Evolutionary conservation across 2,329 filamentous ascomycete genomes (phyloP), one percentile per base, ranked within the genome.

Genomic region (Rhynchosporium graminicola): DNA sequence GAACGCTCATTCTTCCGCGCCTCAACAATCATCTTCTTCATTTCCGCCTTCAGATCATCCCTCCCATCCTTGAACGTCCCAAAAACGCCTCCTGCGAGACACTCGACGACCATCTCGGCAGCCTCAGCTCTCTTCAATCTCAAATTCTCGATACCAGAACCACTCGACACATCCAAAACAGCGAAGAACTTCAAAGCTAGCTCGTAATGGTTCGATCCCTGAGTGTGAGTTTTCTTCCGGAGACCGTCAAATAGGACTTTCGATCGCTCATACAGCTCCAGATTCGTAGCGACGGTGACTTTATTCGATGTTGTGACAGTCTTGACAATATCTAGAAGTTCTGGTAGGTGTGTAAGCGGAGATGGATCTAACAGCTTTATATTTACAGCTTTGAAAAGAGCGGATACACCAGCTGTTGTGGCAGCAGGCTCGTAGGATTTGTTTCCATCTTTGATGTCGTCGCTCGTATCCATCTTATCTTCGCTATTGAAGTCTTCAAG

Each of bases 391-490:
- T 69, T 68, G 57, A 74, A 74, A 13, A 75, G 52, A 12, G 73
- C 69, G 20, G 68, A 66, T 46, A 75, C 58, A 3, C 72, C 73
- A 58, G 71, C 70, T 57, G 69, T 71, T 13, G 74, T 68, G 9
- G 73, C 71, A 13, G 64, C 59, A n/a, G 67, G 64, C 29, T 74
- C 72, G 3, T 68, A 61, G 2, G 70, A 69, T 50, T 68, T 67
- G 7, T 59, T 65, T 9, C 63, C 60, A 26, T 57, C 65, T 26
- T 72, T 70, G 5, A 45, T 63, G 38, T 73, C 71, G 48, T 74
- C 72, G 9, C 67, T 63, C 3, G 69, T 73, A 54, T 92, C 89
- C 88, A 92, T 92, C 61, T 81, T 80, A 65, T 88, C 85, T 51
- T 84, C 84, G 38, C 82, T 81, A 7, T 74, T 76, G 4, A 83